Evolutionary conservation across 805 yeast genomes (phyloP), one percentile per base, ranked within the genome.

Genomic region (Starmerella sirachaensis): DNA sequence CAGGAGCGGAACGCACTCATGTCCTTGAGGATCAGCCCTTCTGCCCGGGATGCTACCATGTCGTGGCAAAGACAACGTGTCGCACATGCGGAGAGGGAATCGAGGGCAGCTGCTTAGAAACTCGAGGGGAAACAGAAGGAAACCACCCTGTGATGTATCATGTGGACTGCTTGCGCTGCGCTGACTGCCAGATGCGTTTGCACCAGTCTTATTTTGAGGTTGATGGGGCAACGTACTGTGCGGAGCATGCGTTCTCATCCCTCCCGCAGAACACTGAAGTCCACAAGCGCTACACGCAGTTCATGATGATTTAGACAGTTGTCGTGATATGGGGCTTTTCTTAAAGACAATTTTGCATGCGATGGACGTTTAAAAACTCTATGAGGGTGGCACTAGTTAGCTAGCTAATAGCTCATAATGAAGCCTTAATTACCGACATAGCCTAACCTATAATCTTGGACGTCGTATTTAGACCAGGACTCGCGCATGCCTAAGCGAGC

Each of bases 61-160:
- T 64, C 38, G 64, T 71, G 37, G 91, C 88, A 56, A 72, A 76
- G 33, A 78, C 93, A 0, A 55, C 79, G 2, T 88, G 98, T 59
- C 64, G 64, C 32, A 59, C 66, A 12, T 88, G 98, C 58, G 64
- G 69, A 10, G 49, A 51, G 4, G 94, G 93, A 21, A 82, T 91
- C 33, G 95, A 88, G 56, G 97, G 97, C 4, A 74, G 74, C 55
- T 88, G 97, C 57, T 67, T 88, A 29, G 94, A 83, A 51, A 79
- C 61, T 1, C 31, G 49, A 6, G 28, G 39, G 11, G 43, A 42
- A n/a, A 30, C 40, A 22, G 40, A 26, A 12, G 51, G 32, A 21
- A 85, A 78, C 51, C 57, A 71, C 23, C 59, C 63, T 29, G 78
- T 78, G 48, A 69, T 84, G 40, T 86, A 82, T 65, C 97, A 88